phyloP scores from a whole-genome alignment of 805 yeast genomes.

The Kluyveromyces aestuarii region DNA sequence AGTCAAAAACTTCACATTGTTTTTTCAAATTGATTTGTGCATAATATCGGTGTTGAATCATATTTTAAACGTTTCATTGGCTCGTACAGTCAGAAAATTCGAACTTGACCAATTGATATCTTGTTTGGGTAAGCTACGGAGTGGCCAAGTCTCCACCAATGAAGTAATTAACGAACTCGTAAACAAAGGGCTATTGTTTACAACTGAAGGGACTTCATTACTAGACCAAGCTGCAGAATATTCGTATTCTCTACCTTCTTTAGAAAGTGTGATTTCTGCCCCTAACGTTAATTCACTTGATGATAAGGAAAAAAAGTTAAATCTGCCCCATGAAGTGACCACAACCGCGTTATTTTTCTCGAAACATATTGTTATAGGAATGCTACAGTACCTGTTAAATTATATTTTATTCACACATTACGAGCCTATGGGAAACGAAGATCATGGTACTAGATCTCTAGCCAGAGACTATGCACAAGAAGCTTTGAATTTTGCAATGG shows the following conservation, averaged over 20 bases:
- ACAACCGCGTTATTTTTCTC: conserved; percentile 33
- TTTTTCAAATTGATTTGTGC: conserved; percentile 37
- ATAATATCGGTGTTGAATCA: conserved; percentile 29
- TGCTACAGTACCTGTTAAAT: conserved; percentile 41
- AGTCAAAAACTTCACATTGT: conserved; percentile 38
- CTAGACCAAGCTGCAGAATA: conserved; percentile 25
- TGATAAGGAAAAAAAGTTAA: conserved; percentile 25
- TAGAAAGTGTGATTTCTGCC: conserved; percentile 20
- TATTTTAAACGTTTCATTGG: conserved; percentile 24
- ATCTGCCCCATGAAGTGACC: conserved; percentile 33
- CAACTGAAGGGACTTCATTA: conserved; percentile 23
- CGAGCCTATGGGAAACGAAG: conserved; percentile 33
- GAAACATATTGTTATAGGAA: conserved; percentile 34
- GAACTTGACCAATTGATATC: conserved; percentile 32
- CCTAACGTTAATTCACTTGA: conserved; percentile 4
- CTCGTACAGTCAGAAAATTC: conserved; percentile 35
- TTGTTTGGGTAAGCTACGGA: conserved; percentile 27
- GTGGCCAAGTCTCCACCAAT: conserved; percentile 23
- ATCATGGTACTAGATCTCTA: conserved; percentile 25
- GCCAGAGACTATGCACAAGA: conserved; percentile 35
- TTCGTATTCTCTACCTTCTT: conserved; percentile 24
- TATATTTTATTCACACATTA: conserved; percentile 39
- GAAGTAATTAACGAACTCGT: conserved; percentile 21
- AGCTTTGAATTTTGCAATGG: conserved; percentile 35
- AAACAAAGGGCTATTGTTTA: conserved; percentile 22